phyloP scores from a whole-genome alignment of 1,284 basidiomycete genomes.

The Moniliophthora roreri region DNA sequence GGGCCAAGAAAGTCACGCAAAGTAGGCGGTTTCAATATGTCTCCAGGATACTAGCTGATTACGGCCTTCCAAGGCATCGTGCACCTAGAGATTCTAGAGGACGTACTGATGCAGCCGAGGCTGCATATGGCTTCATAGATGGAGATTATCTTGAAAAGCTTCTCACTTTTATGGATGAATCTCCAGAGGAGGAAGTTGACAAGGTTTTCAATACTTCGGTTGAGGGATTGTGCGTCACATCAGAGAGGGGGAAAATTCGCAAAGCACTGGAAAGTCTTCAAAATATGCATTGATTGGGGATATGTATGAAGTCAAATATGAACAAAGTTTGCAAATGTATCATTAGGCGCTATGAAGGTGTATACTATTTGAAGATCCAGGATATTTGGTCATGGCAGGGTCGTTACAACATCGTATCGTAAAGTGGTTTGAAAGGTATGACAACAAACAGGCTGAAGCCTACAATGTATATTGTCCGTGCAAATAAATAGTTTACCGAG shows the following conservation, averaged over 20 bases:
- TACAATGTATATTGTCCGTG: background rate
- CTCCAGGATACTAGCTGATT: too few species aligned
- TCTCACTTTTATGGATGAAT: slow-evolving; percentile 32
- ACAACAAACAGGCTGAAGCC: background rate
- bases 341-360: background rate
- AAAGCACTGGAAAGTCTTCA: slow-evolving; percentile 3
- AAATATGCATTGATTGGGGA: slow-evolving; percentile 8
- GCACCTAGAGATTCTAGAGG: slow-evolving; percentile 58
- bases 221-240: background rate
- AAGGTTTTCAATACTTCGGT: background rate
- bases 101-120: slow-evolving; percentile 52
- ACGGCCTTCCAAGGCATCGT: slow-evolving; percentile 77
- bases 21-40: slow-evolving; percentile 41
- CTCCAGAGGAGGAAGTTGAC: background rate
- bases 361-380: background rate
- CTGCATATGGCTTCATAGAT: slow-evolving; percentile 81
- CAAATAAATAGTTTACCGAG: slow-evolving; percentile 2
- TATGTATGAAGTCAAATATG: background rate
- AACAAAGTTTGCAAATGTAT: background rate
- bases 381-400: background rate
- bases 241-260: background rate
- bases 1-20: slow-evolving; percentile 55
- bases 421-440: background rate
- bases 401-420: background rate
- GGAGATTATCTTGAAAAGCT: slow-evolving; percentile 84